phyloP scores from a whole-genome alignment of 352 stramenopile genomes.

The Phytophthora macrochlamydospora region DNA sequence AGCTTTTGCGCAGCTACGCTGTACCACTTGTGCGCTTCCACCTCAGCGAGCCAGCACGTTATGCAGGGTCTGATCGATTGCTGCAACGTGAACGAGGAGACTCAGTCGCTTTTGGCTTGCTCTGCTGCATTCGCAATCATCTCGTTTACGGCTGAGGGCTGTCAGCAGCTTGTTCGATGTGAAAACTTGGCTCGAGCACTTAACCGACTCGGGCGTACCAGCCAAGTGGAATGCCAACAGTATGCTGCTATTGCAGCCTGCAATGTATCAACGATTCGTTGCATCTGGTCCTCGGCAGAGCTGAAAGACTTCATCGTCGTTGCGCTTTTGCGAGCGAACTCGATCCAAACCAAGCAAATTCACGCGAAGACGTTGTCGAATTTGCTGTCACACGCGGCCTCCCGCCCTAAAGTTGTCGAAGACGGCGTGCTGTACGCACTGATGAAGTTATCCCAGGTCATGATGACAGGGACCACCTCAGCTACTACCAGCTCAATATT shows the following conservation, averaged over 20 bases:
- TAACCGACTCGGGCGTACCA: constrained; percentile 72
- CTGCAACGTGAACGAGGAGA: constrained; percentile 78
- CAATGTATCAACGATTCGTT: constrained; percentile 71
- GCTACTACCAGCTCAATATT: neutral
- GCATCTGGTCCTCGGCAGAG: constrained; percentile 74
- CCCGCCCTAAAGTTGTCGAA: constrained; percentile 64
- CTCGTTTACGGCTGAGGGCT: constrained; percentile 69
- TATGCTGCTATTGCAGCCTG: constrained; percentile 81
- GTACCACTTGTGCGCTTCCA: constrained; percentile 75
- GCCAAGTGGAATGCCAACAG: constrained; percentile 78
- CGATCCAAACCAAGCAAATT: constrained; percentile 80
- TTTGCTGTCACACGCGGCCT: constrained; percentile 61
- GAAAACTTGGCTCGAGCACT: constrained; percentile 62
- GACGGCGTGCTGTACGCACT: constrained; percentile 82
- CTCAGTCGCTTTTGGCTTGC: constrained; percentile 69
- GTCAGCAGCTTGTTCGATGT: constrained; percentile 54
- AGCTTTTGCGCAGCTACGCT: constrained; percentile 77
- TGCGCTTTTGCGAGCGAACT: constrained; percentile 75
- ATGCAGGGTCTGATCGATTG: constrained; percentile 70
- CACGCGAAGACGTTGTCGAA: constrained; percentile 85
- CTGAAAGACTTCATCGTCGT: constrained; percentile 88
- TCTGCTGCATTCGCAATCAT: constrained; percentile 81
- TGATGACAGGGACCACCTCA: constrained; percentile 25
- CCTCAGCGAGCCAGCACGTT: constrained; percentile 47
- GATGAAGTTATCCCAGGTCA: constrained; percentile 80